phyloP scores from a whole-genome alignment of 75 land plant genomes.

The Pinus taeda region DNA sequence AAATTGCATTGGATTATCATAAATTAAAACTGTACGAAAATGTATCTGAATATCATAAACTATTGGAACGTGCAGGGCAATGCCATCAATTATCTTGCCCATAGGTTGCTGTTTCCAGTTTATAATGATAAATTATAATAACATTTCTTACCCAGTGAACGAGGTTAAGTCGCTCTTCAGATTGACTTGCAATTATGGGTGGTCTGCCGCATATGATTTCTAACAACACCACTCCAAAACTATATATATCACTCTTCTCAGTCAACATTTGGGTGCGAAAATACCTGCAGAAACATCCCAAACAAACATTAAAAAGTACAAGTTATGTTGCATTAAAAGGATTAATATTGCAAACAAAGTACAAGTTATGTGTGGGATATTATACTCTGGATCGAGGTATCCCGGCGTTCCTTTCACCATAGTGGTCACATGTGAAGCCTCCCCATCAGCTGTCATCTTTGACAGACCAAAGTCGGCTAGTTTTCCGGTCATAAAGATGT shows the following conservation, averaged over 20 bases:
- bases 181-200: neutral
- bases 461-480: constrained; percentile 36
- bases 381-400: constrained; percentile 36
- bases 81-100: no score
- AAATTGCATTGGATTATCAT: neutral
- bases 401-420: constrained; percentile 23
- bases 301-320: no score
- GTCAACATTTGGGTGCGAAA: neutral
- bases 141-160: neutral
- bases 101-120: no score
- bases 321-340: neutral
- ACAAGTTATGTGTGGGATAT: neutral
- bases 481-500: constrained; percentile 8
- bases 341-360: neutral
- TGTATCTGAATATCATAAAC: no score
- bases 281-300: neutral
- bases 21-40: neutral
- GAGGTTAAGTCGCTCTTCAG: neutral
- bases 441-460: neutral
- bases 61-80: no score
- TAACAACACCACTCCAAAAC: constrained; percentile 9
- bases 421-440: constrained; percentile 10
- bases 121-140: no score
- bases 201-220: constrained; percentile 4
- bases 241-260: constrained; percentile 10